Evolutionary conservation across 495 filamentous ascomycete genomes (phyloP).

Genomic region (Neurospora intermedia): DNA sequence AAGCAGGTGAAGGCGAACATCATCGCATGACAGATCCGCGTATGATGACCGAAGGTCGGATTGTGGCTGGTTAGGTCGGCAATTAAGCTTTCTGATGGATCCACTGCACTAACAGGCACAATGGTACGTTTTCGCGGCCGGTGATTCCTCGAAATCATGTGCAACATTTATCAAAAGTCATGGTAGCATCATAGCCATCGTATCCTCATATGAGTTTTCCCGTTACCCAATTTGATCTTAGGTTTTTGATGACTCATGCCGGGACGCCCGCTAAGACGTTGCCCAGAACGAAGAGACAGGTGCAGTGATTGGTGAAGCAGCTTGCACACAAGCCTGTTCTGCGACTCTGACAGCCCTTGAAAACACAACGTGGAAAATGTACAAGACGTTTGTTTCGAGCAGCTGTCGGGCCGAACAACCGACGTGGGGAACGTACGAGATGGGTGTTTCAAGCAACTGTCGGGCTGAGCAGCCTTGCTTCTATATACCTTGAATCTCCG

Average conservation of each 20-base stretch:
- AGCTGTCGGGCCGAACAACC: background rate
- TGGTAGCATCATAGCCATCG: background rate
- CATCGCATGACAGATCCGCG: background rate
- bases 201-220: background rate
- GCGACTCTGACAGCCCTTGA: background rate
- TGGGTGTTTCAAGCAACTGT: background rate
- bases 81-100: background rate
- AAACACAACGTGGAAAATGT: background rate
- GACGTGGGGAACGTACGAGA: background rate
- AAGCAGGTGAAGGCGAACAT: background rate
- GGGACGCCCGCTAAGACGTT: background rate
- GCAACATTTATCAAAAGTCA: background rate
- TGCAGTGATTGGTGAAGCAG: background rate
- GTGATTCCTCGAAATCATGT: background rate
- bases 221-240: background rate
- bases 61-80: background rate
- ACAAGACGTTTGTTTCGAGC: background rate
- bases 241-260: background rate
- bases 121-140: background rate
- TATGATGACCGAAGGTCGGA: background rate
- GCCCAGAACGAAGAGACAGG: background rate
- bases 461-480: background rate
- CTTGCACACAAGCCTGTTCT: background rate
- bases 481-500: background rate
- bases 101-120: background rate